Base-by-base conservation (phyloP, 164 flowering plant species). In the Aristolochia californica region DNA sequence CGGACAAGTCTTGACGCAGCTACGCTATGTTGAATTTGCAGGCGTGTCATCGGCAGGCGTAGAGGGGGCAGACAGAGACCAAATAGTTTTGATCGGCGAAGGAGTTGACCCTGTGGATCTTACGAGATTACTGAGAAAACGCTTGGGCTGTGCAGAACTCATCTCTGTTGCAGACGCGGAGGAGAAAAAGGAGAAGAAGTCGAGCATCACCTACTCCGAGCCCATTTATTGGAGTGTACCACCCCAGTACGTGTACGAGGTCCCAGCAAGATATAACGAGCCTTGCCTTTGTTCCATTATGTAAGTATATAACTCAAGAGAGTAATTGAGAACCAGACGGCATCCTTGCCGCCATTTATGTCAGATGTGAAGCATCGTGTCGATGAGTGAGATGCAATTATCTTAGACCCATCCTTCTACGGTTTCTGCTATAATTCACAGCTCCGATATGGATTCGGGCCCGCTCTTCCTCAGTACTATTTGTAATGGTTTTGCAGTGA, bases 131-230 rank as follows among this genome's bases (percentile, higher is more conserved):
- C 12, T 60, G 47, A 50, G 63, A 56, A 60, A 60, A 54, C 48
- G 52, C 30, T 27, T 52, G 20, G 55, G 63, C 20, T 23, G 0
- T n/a, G 23, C 56, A 50, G 56, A 51, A 11, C 4, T 60, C 5
- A 20, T 49, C 17, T 50, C 38, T 50, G 22, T 60, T 20, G 38
- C 2, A 25, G 60, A 57, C 34, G 60, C 45, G 60, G 26, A 57
- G 60, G 26, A n/a, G 50, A 25, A 57, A 25, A 44, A 30, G 16
- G 44, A 26, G 13, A 18, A 43, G 49, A 57, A 57, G 50, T 48
- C 1, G 7, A 1, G 14, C 50, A 48, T 22, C 50, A 2, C 20
- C 2, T 22, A 20, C 18, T 48, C 21, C 50, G 20, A 17, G 50
- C 14, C 50, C 50, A 16, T 22, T 17, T 20, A 20, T 15, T 48